Conservation (phyloP, 2,329 filamentous ascomycete species). For the Blastomyces emzantsi region DNA sequence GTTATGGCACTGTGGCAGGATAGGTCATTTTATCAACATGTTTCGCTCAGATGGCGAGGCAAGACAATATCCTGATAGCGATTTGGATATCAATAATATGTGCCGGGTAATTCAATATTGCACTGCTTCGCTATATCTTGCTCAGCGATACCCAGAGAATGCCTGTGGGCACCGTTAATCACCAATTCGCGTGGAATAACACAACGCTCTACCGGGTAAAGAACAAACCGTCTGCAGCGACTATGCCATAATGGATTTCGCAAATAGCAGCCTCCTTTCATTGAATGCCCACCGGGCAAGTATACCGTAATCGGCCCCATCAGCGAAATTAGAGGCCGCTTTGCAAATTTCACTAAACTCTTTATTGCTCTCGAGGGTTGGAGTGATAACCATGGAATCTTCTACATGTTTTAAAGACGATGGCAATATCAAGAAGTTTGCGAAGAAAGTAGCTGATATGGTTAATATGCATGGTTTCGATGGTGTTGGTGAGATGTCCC, state of each 20-base stretch:
- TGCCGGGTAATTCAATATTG: background rate
- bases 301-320: conserved; percentile 49
- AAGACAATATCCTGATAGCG: background rate
- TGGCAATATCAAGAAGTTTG: conserved; percentile 48
- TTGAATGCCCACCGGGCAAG: conserved; percentile 33
- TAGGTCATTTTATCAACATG: background rate
- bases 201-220: conserved; percentile 25
- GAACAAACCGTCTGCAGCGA: conserved; percentile 40
- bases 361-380: conserved; percentile 61
- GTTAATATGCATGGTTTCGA: conserved; percentile 55
- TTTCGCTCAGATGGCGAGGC: background rate
- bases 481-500: conserved; percentile 43
- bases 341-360: conserved; percentile 50
- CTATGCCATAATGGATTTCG: conserved; percentile 49
- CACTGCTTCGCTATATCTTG: background rate
- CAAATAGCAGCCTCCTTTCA: conserved; percentile 44
- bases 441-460: conserved; percentile 56
- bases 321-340: conserved; percentile 44
- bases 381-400: conserved; percentile 55
- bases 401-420: conserved; percentile 45
- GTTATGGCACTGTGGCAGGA: background rate
- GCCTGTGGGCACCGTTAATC: too few species aligned
- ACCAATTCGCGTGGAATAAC: conserved; percentile 24
- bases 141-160: background rate
- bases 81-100: background rate